Evolutionary conservation across 169 alveolate species (phyloP).

Genomic region (Ichthyophthirius multifiliis): DNA sequence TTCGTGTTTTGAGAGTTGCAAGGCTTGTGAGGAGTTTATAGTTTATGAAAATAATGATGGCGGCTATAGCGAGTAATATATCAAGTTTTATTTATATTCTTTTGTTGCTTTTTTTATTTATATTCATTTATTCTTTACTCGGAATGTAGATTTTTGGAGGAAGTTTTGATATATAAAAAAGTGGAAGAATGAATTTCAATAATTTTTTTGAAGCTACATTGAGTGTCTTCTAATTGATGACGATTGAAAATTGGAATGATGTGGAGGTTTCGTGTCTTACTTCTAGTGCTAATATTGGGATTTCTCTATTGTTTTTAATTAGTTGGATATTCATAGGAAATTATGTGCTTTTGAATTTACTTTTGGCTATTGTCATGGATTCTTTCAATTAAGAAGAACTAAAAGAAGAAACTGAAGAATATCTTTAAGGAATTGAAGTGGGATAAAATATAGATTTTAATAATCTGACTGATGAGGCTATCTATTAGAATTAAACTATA

Average conservation of each 20-base stretch:
- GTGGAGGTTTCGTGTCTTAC: slow-evolving; percentile 46
- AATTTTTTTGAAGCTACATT: slow-evolving; percentile 60
- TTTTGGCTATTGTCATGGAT: slow-evolving; percentile 76
- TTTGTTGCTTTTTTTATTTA: slow-evolving; percentile 61
- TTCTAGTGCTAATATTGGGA: slow-evolving; percentile 22
- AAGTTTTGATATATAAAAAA: background rate
- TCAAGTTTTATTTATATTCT: slow-evolving; percentile 62
- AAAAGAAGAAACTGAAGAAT: background rate
- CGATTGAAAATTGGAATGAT: slow-evolving; percentile 80
- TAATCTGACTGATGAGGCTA: background rate
- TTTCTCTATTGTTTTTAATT: slow-evolving; percentile 60
- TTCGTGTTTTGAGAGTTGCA: slow-evolving; percentile 85
- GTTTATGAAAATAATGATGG: slow-evolving; percentile 64
- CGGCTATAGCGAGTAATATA: slow-evolving; percentile 40
- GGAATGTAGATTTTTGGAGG: slow-evolving; percentile 18
- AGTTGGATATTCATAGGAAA: slow-evolving; percentile 84
- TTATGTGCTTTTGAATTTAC: slow-evolving; percentile 77
- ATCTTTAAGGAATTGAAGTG: background rate
- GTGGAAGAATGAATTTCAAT: slow-evolving; percentile 44
- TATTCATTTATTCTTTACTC: slow-evolving; percentile 74
- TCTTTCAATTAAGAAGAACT: slow-evolving; percentile 39
- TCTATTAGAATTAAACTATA: too few species aligned
- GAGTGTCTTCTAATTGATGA: slow-evolving; percentile 68
- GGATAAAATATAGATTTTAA: background rate
- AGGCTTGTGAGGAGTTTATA: slow-evolving; percentile 74